Evolutionary conservation across 169 alveolate species (phyloP), one percentile per base, ranked within the genome.

Genomic region (Plasmodium knowlesi): DNA sequence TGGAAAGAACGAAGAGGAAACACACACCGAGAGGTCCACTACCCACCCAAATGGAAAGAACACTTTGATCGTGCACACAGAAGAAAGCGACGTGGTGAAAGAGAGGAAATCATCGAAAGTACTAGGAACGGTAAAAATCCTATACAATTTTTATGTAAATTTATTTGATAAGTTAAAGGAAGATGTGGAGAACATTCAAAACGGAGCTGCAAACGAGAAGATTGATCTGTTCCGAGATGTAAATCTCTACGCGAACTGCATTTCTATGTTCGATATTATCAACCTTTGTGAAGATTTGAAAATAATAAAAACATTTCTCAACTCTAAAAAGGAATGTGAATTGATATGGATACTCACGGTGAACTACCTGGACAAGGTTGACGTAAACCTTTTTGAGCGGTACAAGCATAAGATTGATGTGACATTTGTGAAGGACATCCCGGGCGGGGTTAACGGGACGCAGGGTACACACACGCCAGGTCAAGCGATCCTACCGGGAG

Each of bases 331-430:
- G 79, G 93, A 85, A 39, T 85, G 93, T 53, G 93, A 85, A 41
- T 41, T 85, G 41, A 85, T 85, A 34, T 85, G 93, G 93, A 85
- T 85, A 12, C 93, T 85, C 8, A 85, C 93, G 57, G 85, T 85
- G 50, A 85, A 85, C 25, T 74, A 85, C 61, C 79, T 85, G 22
- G 93, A 85, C 25, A 85, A 32, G 61, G 70, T 85, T 32, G 67
- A 85, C 30, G 57, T 73, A 3, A 85, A 72, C 43, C 46, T 85
- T 30, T 85, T 85, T 54, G 85, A 85, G 70, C 74, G 50, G 19
- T 85, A 85, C 70, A 85, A 76, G 80, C 43, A 85, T 74, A 85
- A 85, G 67, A 85, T 85, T 19, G 84, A 85, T 41, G 93, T 85
- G 39, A 37, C 61, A 16, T 84, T 46, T 22, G 30, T 3, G 73